Conservation (phyloP, 345 rosid species). For the Nephelium lappaceum region DNA sequence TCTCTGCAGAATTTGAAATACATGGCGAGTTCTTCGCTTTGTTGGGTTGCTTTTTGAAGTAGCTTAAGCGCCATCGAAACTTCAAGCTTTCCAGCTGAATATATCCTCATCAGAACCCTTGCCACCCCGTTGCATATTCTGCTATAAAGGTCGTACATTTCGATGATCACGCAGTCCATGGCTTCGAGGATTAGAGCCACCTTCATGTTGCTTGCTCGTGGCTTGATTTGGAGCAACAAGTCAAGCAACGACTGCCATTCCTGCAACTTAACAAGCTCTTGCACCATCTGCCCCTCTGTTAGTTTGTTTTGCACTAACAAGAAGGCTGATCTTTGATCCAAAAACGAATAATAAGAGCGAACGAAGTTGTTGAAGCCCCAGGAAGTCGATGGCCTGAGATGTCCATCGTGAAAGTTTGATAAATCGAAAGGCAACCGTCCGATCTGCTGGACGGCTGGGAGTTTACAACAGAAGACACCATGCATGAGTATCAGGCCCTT, state of each 20-base stretch:
- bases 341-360: conserved; percentile 66
- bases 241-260: conserved; percentile 61
- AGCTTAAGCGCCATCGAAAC: conserved; percentile 53
- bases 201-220: conserved; percentile 48
- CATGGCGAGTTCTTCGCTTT: conserved; percentile 43
- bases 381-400: conserved; percentile 27
- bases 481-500: conserved; percentile 81
- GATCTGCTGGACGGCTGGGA: conserved; percentile 43
- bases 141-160: conserved; percentile 61
- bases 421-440: conserved; percentile 76
- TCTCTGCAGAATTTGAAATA: conserved; percentile 58
- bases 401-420: conserved; percentile 53
- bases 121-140: conserved; percentile 60
- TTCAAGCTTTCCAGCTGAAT: conserved; percentile 43
- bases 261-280: conserved; percentile 48
- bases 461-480: conserved; percentile 70
- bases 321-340: conserved; percentile 56
- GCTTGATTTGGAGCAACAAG: conserved; percentile 62
- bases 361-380: conserved; percentile 63
- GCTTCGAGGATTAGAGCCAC: conserved; percentile 59
- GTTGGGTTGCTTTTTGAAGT: conserved; percentile 52
- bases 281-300: conserved; percentile 33
- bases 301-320: conserved; percentile 29
- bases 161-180: conserved; percentile 68
- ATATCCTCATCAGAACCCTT: conserved; percentile 39